Conservation (phyloP, 768 basidiomycete species). For the Suillus luteus region DNA sequence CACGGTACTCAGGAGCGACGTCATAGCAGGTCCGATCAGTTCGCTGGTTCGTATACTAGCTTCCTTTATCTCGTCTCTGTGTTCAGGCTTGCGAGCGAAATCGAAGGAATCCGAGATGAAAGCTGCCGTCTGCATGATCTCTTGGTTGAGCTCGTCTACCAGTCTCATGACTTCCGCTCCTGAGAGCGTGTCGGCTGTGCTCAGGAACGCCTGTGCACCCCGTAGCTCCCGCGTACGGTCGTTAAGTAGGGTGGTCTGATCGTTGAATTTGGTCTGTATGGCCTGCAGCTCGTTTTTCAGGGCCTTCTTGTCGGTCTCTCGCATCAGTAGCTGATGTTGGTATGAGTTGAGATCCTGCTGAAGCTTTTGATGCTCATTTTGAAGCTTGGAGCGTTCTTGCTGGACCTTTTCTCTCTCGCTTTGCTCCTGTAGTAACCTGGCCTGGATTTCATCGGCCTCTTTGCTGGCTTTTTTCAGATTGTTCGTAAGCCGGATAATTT, state of each 20-base stretch:
- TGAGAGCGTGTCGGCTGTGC: slow-evolving; percentile 44
- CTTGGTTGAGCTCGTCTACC: slow-evolving; percentile 46
- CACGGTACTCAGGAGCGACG: slow-evolving; percentile 25
- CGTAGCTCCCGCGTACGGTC: slow-evolving; percentile 41
- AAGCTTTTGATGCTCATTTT: slow-evolving; percentile 19
- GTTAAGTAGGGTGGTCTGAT: slow-evolving; percentile 34
- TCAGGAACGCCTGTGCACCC: slow-evolving; percentile 45
- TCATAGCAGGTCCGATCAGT: slow-evolving; percentile 34
- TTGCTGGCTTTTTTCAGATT: slow-evolving; percentile 12
- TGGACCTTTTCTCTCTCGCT: slow-evolving; percentile 20
- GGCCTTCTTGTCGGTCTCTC: slow-evolving; percentile 28
- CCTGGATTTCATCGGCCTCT: slow-evolving; percentile 18
- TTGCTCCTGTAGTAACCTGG: slow-evolving; percentile 23
- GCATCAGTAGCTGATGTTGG: slow-evolving; percentile 27
- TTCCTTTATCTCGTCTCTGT: slow-evolving; percentile 30
- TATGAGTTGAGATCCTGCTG: slow-evolving; percentile 18
- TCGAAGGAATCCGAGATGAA: slow-evolving; percentile 44
- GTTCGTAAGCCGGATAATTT: slow-evolving; percentile 19
- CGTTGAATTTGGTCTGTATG: slow-evolving; percentile 26
- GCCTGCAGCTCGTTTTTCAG: slow-evolving; percentile 31
- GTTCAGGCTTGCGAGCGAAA: slow-evolving; percentile 26
- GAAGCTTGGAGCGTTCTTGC: slow-evolving; percentile 20
- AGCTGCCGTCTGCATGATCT: slow-evolving; percentile 49
- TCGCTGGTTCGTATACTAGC: slow-evolving; percentile 31
- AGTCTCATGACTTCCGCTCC: slow-evolving; percentile 44